Percentiles rank a stretch among this genome's conserved stretches.
Conservation (phyloP, 805 yeast species). For the Suhomyces sp. region DNA sequence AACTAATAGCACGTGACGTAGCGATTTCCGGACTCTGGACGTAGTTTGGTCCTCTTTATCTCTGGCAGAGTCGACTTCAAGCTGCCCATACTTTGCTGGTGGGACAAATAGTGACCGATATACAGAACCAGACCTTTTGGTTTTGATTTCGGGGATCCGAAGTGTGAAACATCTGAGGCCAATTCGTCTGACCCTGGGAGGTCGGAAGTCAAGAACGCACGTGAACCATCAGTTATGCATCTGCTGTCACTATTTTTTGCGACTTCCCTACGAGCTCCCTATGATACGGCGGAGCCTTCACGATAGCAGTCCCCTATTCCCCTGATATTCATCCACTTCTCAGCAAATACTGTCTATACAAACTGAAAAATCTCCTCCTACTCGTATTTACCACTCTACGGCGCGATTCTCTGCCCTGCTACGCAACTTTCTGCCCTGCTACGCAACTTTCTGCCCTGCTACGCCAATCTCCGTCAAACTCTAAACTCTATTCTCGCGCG, state of each 20-base stretch:
- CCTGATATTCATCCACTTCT: no score
- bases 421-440: no score
- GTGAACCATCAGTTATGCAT: not conserved
- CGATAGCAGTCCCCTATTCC: no score
- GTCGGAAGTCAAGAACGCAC: not conserved
- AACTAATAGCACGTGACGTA: not conserved
- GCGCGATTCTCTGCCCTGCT: no score
- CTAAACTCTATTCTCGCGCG: not conserved
- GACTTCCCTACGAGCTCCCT: not conserved
- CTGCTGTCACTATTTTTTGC: not conserved
- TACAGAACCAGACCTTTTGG: not conserved
- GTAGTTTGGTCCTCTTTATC: not conserved
- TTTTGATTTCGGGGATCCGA: no score
- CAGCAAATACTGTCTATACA: no score
- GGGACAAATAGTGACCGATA: not conserved
- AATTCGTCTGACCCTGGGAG: not conserved
- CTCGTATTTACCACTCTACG: not conserved
- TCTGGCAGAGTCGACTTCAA: not conserved
- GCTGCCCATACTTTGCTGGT: not conserved
- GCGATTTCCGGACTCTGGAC: not conserved
- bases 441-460: no score
- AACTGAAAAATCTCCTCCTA: no score
- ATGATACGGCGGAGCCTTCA: no score
- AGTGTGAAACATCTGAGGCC: not conserved
- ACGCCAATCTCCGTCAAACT: not conserved